A percentile compares a stretch with the other conserved stretches of the same genome.
Evolutionary conservation across 495 filamentous ascomycete genomes (phyloP).

Genomic region (Hamigera avellanea): DNA sequence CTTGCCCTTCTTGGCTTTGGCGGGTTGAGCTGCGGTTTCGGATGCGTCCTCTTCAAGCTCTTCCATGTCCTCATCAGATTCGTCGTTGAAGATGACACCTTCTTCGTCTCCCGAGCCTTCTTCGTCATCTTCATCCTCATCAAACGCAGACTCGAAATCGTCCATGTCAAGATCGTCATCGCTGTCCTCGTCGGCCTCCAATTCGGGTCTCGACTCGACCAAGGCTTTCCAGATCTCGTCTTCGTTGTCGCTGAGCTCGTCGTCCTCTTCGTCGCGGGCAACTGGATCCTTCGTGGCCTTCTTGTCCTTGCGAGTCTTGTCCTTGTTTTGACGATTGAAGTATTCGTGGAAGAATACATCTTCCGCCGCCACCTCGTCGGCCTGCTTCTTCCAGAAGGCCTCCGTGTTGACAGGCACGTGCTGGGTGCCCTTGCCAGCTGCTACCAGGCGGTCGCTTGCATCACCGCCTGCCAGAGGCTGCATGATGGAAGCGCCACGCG

Average conservation of each 20-base stretch:
- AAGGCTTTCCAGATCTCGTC: constrained; percentile 89
- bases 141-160: constrained; percentile 47
- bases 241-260: constrained; percentile 34
- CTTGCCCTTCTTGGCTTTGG: constrained; percentile 23
- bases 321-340: constrained; percentile 68
- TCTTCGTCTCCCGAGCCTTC: constrained; percentile 41
- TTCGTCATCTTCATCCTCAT: constrained; percentile 36
- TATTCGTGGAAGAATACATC: constrained; percentile 98
- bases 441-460: constrained; percentile 52
- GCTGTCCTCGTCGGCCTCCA: constrained; percentile 56
- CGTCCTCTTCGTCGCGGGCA: constrained; percentile 16
- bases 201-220: constrained; percentile 65
- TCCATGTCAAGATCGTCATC: constrained; percentile 55
- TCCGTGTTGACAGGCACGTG: constrained; percentile 64
- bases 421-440: constrained; percentile 35
- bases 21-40: constrained; percentile 5
- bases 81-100: constrained; percentile 39
- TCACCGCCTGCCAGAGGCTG: constrained; percentile 70
- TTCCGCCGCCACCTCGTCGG: constrained; percentile 74
- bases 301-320: constrained; percentile 41
- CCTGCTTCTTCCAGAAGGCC: constrained; percentile 81
- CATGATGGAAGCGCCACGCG: constrained; percentile 82
- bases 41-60: constrained; percentile 34
- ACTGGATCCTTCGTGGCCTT: constrained; percentile 22
- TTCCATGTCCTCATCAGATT: constrained; percentile 33